Evolutionary conservation across 2,329 filamentous ascomycete genomes (phyloP), one percentile per base, ranked within the genome.

Genomic region (Calcarisporium arbuscula): DNA sequence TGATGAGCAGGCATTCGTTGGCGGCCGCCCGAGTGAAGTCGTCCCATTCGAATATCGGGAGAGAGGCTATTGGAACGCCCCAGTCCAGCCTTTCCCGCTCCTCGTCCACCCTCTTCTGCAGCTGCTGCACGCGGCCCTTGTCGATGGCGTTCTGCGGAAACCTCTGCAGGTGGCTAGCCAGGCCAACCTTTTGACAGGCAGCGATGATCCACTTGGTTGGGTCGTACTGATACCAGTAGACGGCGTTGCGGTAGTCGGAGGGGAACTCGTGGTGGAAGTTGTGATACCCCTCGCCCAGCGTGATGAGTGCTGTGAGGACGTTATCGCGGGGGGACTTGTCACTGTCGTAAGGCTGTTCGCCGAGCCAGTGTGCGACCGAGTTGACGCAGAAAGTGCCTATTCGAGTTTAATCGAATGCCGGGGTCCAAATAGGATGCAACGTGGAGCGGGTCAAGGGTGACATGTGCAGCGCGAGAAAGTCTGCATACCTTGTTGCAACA

Each of bases 191-290:
- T 72, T 85, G 86, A 77, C 80, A 85, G 28, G 30, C 14, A 5
- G 12, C 3, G 20, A 89, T 88, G 53, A 64, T 73, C 82, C 83
- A 87, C 66, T 89, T 89, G 54, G 83, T 89, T 22, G 84, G 84
- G 60, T 88, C 84, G 56, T 89, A 89, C 39, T 88, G 83, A 64
- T 77, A 79, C 82, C 83, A 88, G 58, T 84, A 70, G 47, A 88
- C 86, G 36, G 82, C 84, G 55, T 89, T 89, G 54, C 84, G 81
- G 73, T 88, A 89, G 60, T 88, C 84, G 11, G 82, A 85, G 26
- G 84, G 84, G 63, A 88, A 89, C 58, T 88, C 84, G 70, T 89
- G 84, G 64, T 89, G 84, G 72, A 88, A 89, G 71, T 88, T 88
- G 70, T 89, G 83, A 66, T 88, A 88, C 28, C 84, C 84, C 62